phyloP scores from a whole-genome alignment of 345 rosid species.

The Acer campestre region DNA sequence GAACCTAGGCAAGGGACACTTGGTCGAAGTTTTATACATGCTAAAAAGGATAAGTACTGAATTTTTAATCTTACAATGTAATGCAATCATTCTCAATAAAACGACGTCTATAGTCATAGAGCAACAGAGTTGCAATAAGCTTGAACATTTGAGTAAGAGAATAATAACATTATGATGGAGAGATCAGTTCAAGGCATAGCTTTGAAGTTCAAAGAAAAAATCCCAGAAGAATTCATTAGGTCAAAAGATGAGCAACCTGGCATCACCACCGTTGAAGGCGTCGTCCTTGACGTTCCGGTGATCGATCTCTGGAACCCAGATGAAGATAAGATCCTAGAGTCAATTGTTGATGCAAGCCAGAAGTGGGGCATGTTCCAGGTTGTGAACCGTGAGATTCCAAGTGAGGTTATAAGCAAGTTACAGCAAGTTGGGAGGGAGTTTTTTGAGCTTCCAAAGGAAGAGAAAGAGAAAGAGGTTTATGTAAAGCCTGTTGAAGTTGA shows the following conservation, averaged over 20 bases:
- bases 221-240: constrained; percentile 11
- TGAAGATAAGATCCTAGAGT: not conserved
- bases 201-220: not conserved
- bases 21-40: no score
- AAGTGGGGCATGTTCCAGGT: constrained; percentile 26
- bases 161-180: not conserved
- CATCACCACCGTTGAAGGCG: not conserved
- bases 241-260: constrained; percentile 4
- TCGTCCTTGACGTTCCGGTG: not conserved
- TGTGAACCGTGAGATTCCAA: constrained; percentile 17
- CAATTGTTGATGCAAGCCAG: constrained; percentile 8
- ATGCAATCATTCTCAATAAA: no score
- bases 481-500: constrained; percentile 11
- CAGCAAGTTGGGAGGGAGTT: constrained; percentile 25
- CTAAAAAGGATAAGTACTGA: no score
- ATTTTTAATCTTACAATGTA: no score
- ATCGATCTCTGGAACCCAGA: constrained; percentile 6
- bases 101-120: no score
- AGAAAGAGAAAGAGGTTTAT: constrained; percentile 29
- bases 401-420: constrained; percentile 8
- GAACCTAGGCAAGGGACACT: no score
- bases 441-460: constrained; percentile 26
- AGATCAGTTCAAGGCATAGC: constrained; percentile 6
- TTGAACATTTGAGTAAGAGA: no score
- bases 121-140: no score